Evolutionary conservation across 257 asterid species (phyloP).

Genomic region (Nicotiana noctiflora): DNA sequence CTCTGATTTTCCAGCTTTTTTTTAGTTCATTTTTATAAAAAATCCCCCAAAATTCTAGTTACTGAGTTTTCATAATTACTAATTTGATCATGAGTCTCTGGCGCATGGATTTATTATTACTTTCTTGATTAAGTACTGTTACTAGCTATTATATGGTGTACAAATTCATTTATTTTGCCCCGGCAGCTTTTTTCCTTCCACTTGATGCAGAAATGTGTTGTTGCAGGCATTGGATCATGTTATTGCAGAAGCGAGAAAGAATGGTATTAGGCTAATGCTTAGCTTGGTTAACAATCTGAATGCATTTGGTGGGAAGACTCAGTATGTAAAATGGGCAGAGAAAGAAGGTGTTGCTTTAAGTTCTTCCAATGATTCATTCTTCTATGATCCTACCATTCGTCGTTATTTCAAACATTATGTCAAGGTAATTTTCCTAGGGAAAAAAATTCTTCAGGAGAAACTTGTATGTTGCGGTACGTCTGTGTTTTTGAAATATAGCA

Average conservation of each 20-base stretch:
- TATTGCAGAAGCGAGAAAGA: conserved; percentile 70
- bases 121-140: too few relatives aligned
- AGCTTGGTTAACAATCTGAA: conserved; percentile 87
- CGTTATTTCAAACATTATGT: conserved; percentile 75
- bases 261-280: conserved; percentile 68
- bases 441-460: neutral
- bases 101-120: too few relatives aligned
- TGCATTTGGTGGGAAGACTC: conserved; percentile 95
- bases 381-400: conserved; percentile 87
- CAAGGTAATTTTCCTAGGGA: conserved; percentile 42
- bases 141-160: neutral
- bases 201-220: neutral
- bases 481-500: neutral
- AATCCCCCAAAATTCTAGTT: too few relatives aligned
- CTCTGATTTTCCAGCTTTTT: too few relatives aligned
- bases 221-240: conserved; percentile 90
- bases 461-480: neutral
- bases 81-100: too few relatives aligned
- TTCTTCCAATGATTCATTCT: conserved; percentile 92
- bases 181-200: neutral
- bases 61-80: too few relatives aligned
- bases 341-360: conserved; percentile 89
- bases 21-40: too few relatives aligned
- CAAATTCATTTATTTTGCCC: neutral
- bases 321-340: conserved; percentile 98